phyloP scores from a whole-genome alignment of 306 rosid species.

The Fragaria vesca region DNA sequence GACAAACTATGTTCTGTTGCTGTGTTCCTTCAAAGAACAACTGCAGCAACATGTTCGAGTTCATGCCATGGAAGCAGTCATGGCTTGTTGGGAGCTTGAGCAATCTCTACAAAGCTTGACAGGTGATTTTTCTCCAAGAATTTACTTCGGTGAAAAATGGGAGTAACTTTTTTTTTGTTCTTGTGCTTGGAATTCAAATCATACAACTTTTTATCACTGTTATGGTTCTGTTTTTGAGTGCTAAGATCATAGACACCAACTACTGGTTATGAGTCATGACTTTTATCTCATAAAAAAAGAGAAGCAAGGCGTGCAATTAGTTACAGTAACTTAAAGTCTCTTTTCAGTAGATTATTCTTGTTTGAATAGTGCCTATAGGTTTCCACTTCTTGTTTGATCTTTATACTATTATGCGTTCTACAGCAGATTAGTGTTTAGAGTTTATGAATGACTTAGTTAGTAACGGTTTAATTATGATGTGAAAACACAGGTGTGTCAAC shows the following conservation, averaged over 20 bases:
- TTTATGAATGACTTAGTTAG: background rate
- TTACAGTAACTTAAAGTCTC: background rate
- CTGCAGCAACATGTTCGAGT: conserved; percentile 85
- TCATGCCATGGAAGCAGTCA: conserved; percentile 94
- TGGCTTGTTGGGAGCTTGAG: conserved; percentile 95
- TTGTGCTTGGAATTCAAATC: background rate
- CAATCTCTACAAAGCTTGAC: conserved; percentile 84
- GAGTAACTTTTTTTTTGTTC: background rate
- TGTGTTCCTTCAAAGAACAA: conserved; percentile 80
- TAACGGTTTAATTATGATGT: background rate
- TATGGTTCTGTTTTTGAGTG: conserved; percentile 1
- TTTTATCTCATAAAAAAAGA: background rate
- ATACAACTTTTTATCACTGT: background rate
- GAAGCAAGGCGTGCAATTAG: background rate
- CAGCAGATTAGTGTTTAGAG: background rate
- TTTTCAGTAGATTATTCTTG: background rate
- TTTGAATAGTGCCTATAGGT: background rate
- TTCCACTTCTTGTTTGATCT: background rate
- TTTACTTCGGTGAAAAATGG: background rate
- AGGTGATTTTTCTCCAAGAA: conserved; percentile 39
- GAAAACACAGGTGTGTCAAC: conserved; percentile 66
- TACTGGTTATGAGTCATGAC: background rate
- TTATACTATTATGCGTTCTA: background rate
- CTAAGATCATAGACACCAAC: background rate
- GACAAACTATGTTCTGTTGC: conserved; percentile 74